phyloP scores from a whole-genome alignment of 1,284 basidiomycete genomes.

The Malassezia caprae region DNA sequence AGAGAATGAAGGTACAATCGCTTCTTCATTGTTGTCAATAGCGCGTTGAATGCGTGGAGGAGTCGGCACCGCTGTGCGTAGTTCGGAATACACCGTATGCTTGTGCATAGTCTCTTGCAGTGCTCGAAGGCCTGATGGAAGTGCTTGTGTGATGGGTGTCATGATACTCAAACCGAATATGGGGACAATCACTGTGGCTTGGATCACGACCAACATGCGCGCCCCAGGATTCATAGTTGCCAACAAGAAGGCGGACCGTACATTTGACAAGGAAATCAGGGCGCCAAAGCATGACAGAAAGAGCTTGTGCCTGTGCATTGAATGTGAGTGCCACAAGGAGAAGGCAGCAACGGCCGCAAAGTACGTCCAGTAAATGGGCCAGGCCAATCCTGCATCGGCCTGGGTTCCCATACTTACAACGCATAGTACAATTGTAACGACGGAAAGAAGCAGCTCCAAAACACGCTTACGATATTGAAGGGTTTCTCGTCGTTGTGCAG shows the following conservation, averaged over 20 bases:
- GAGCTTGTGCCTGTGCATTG: slow-evolving; percentile 38
- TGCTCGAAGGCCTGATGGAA: slow-evolving; percentile 31
- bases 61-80: slow-evolving; percentile 39
- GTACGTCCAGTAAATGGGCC: slow-evolving; percentile 32
- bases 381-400: slow-evolving; percentile 20
- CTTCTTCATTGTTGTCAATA: slow-evolving; percentile 8
- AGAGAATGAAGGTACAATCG: neutral
- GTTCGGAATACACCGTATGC: slow-evolving; percentile 25
- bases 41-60: slow-evolving; percentile 17
- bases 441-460: slow-evolving; percentile 25
- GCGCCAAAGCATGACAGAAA: slow-evolving; percentile 26
- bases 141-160: slow-evolving; percentile 25
- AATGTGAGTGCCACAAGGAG: slow-evolving; percentile 21
- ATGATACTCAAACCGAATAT: slow-evolving; percentile 26
- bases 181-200: slow-evolving; percentile 21
- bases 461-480: slow-evolving; percentile 24
- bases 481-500: slow-evolving; percentile 6
- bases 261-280: slow-evolving; percentile 29
- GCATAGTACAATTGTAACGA: slow-evolving; percentile 21
- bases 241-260: slow-evolving; percentile 28
- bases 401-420: slow-evolving; percentile 20
- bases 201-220: slow-evolving; percentile 13
- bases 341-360: slow-evolving; percentile 25
- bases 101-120: slow-evolving; percentile 40
- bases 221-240: neutral